Evolutionary conservation across 225 moss, liverwort and hornwort genomes (phyloP), one percentile per base, ranked within the genome.

Genomic region (Marchantia polymorpha): DNA sequence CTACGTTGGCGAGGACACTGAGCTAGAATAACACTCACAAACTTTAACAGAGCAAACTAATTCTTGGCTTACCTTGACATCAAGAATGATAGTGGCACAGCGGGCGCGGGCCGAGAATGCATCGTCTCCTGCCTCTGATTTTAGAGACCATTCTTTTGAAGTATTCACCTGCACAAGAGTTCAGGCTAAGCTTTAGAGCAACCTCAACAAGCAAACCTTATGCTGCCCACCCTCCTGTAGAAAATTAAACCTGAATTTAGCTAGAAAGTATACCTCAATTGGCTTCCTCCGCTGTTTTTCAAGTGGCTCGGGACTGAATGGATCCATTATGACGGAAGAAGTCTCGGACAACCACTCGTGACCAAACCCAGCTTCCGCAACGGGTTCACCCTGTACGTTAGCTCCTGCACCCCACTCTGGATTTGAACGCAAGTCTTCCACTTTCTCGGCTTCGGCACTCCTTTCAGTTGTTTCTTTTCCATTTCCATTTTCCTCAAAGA

Each of bases 321-420:
- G 86, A 77, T 93, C 95, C 77, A 92, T 89, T 56, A 93, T 90
- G 4, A 96, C 92, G 10, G 96, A 96, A 72, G 94, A 94, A 22
- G 93, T 92, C 81, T 90, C 94, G 60, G 96, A 96, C 82, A 94
- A 82, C 96, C 96, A 96, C 78, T 96, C 94, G 14, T 82, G 26
- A 52, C 88, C 87, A 23, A 75, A 76, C n/a, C 60, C 73, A 26
- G 63, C 79, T 3, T 86, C 86, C 64, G 78, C 67, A 13, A 76
- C 55, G 11, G 67, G 50, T 19, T 72, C 82, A 51, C 11, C 30
- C 8, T n/a, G 68, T 14, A 25, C 7, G 66, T 61, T 59, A 16
- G 19, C 74, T 26, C 51, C 63, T 16, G 20, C 55, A 52, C 64
- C 77, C 59, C 77, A 78, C 48, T n/a, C 14, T 66, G 16, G 74